These are phyloP conservation scores for Fomitiporia mediterranea DNA, from an alignment of 1,284 basidiomycete genomes.

Conservation along the genomic window DNA sequence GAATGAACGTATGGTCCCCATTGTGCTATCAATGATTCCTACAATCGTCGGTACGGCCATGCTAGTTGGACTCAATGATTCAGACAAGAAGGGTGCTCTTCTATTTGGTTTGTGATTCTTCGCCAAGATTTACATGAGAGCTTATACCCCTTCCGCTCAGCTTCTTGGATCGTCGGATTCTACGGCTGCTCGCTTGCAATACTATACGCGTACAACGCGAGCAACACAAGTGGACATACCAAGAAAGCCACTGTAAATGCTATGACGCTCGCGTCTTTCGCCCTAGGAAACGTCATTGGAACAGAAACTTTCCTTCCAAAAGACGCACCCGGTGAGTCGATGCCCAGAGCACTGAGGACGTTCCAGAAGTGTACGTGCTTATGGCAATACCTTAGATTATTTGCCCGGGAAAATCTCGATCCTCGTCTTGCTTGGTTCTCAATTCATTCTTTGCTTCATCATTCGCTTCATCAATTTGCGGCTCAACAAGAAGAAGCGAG, in stretches of 20 bases:
- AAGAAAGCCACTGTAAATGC: conserved; percentile 66
- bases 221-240: conserved; percentile 62
- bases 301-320: conserved; percentile 60
- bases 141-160: conserved; percentile 27
- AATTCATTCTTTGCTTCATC: conserved; percentile 45
- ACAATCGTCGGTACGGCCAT: conserved; percentile 58
- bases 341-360: background rate
- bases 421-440: conserved; percentile 51
- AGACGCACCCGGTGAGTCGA: conserved; percentile 57
- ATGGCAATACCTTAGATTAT: background rate
- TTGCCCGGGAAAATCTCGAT: conserved; percentile 57
- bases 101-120: conserved; percentile 46
- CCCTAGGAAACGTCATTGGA: conserved; percentile 54
- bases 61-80: conserved; percentile 51
- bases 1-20: conserved; percentile 61
- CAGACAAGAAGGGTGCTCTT: conserved; percentile 47
- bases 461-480: conserved; percentile 52
- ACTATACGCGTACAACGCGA: conserved; percentile 63
- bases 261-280: conserved; percentile 54
- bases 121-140: background rate
- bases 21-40: conserved; percentile 55
- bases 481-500: conserved; percentile 49
- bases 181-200: conserved; percentile 58
- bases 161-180: conserved; percentile 51
- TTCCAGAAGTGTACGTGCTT: background rate